A percentile compares a stretch with the other conserved stretches of the same genome.
Conservation (phyloP, 768 basidiomycete genomes). For the Tylopilus sp. region DNA sequence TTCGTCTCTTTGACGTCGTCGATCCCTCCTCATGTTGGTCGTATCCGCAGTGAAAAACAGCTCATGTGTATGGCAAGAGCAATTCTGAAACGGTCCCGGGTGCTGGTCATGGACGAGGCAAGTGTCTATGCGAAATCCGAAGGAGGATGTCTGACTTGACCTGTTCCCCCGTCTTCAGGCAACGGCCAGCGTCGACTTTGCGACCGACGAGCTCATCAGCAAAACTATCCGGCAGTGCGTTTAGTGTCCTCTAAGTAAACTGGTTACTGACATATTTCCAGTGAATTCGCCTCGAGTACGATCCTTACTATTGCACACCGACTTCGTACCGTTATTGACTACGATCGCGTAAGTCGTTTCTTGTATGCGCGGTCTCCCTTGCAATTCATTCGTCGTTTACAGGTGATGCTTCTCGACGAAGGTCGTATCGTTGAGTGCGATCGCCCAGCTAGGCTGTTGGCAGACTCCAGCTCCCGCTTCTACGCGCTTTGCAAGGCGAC, state of each 20-base stretch:
- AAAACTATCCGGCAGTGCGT: conserved; percentile 78
- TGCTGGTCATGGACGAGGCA: conserved; percentile 85
- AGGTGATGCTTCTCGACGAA: conserved; percentile 78
- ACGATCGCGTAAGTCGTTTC: conserved; percentile 59
- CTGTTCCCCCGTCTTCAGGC: conserved; percentile 45
- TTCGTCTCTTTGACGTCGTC: not conserved
- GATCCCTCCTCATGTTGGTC: conserved; percentile 1
- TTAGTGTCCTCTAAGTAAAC: not conserved
- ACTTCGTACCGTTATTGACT: conserved; percentile 77
- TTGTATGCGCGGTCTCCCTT: conserved; percentile 1
- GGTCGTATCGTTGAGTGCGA: conserved; percentile 80
- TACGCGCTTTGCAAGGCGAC: conserved; percentile 69
- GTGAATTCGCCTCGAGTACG: conserved; percentile 77
- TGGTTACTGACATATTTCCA: conserved; percentile 21
- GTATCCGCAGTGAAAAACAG: conserved; percentile 66
- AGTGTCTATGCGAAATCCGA: conserved; percentile 13
- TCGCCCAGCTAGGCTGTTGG: conserved; percentile 54
- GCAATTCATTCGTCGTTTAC: conserved; percentile 1
- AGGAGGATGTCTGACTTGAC: conserved; percentile 3
- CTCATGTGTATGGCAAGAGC: conserved; percentile 88
- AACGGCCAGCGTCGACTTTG: conserved; percentile 78
- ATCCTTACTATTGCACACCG: conserved; percentile 84
- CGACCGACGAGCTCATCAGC: conserved; percentile 83
- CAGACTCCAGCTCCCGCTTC: conserved; percentile 57
- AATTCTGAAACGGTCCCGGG: conserved; percentile 71